Percentiles rank a stretch among this genome's conserved stretches.
Conservation (phyloP, 2,329 filamentous ascomycete species). For the Neonectria hederae region DNA sequence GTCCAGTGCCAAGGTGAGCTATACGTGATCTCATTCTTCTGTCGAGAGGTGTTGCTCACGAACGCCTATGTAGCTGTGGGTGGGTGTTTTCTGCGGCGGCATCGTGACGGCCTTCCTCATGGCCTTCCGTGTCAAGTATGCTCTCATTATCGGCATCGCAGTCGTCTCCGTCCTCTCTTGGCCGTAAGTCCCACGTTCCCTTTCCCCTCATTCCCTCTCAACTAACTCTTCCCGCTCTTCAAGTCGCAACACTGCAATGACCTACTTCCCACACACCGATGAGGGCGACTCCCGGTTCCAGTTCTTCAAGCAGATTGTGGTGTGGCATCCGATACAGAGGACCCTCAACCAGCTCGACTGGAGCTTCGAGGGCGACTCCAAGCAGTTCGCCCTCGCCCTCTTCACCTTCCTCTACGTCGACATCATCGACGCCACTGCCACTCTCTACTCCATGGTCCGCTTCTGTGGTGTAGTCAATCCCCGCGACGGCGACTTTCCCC, state of each 20-base stretch:
- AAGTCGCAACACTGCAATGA: slow-evolving; percentile 72
- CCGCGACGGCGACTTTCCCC: slow-evolving; percentile 82
- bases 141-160: slow-evolving; percentile 77
- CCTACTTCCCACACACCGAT: slow-evolving; percentile 74
- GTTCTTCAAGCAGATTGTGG: slow-evolving; percentile 78
- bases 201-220: not conserved
- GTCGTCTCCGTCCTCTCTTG: slow-evolving; percentile 79
- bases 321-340: slow-evolving; percentile 74
- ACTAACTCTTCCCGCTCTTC: not conserved
- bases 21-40: not conserved
- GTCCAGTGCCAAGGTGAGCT: slow-evolving; percentile 74
- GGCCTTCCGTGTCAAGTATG: slow-evolving; percentile 79
- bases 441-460: slow-evolving; percentile 82
- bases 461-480: slow-evolving; percentile 73
- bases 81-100: slow-evolving; percentile 83
- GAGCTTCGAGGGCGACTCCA: slow-evolving; percentile 64
- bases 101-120: slow-evolving; percentile 83
- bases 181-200: slow-evolving; percentile 62
- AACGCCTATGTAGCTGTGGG: slow-evolving; percentile 70
- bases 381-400: slow-evolving; percentile 74
- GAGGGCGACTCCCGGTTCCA: slow-evolving; percentile 73
- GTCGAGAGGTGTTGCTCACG: not conserved
- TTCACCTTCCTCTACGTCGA: slow-evolving; percentile 84
- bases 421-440: slow-evolving; percentile 81
- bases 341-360: slow-evolving; percentile 73